Evolutionary conservation across 2,329 filamentous ascomycete genomes (phyloP).

Genomic region (Botrytis hyacinthi): DNA sequence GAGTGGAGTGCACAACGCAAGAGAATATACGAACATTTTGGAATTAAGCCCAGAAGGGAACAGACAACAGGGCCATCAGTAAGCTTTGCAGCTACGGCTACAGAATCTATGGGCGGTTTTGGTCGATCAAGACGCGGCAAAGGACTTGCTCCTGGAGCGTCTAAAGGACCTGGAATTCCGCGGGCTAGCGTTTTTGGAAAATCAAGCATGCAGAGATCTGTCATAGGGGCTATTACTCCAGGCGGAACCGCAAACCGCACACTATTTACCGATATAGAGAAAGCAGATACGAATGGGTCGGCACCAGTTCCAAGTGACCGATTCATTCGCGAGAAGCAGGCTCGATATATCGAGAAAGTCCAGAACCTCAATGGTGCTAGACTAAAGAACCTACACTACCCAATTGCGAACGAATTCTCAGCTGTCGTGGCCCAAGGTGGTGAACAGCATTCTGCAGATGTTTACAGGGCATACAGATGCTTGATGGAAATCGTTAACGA

Average conservation of each 20-base stretch:
- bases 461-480: slow-evolving; percentile 80
- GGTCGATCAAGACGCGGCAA: slow-evolving; percentile 57
- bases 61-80: slow-evolving; percentile 21
- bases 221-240: slow-evolving; percentile 76
- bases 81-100: slow-evolving; percentile 38
- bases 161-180: slow-evolving; percentile 32
- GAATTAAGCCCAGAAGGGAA: slow-evolving; percentile 65
- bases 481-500: slow-evolving; percentile 78
- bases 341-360: slow-evolving; percentile 75
- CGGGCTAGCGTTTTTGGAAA: slow-evolving; percentile 62
- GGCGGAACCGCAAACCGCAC: slow-evolving; percentile 59
- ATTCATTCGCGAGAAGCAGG: slow-evolving; percentile 79
- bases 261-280: slow-evolving; percentile 67
- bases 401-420: slow-evolving; percentile 73
- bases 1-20: slow-evolving; percentile 95
- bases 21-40: slow-evolving; percentile 94
- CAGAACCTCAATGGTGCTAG: slow-evolving; percentile 74
- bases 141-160: slow-evolving; percentile 40
- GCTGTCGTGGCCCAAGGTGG: slow-evolving; percentile 69
- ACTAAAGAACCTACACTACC: slow-evolving; percentile 63
- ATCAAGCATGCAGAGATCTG: slow-evolving; percentile 74
- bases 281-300: slow-evolving; percentile 50
- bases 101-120: slow-evolving; percentile 52
- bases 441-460: slow-evolving; percentile 69
- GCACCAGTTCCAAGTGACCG: slow-evolving; percentile 62